Base-by-base conservation (phyloP, 768 basidiomycete species). In the Dacryopinax primogenitus region DNA sequence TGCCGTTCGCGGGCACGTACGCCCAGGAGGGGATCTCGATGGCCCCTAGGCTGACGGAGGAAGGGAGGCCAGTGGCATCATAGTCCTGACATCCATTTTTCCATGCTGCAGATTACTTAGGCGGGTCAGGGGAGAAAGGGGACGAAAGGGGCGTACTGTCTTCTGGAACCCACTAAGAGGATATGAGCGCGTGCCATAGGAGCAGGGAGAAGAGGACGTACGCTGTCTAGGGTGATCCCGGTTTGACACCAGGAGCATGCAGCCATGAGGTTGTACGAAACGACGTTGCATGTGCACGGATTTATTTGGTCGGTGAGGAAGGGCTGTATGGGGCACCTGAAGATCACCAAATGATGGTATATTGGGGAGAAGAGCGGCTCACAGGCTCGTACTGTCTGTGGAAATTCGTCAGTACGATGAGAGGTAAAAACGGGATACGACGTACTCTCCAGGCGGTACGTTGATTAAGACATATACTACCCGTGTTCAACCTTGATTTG, bases 181-280 rank as follows among this genome's bases (percentile, higher is more conserved):
- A n/a, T n/a, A n/a, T n/a, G 9, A 30, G 26, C 26, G 51, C 26
- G 23, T 26, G 15, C 11, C 15, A 11, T 4, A 30, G 23, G 4
- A 30, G 3, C 9, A 11, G 51, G 4, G 18, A 15, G 51, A 37
- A 37, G 18, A 9, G n/a, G 45, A 58, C 51, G 51, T 21, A 58
- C 51, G 51, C 32, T 58, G 32, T 39, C 30, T 15, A 34, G 26
- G 18, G 30, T 62, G 33, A 65, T 47, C 33, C 33, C 44, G 7
- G 33, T 21, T 30, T 65, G 65, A 36, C 65, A 65, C 65, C 65
- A 65, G 35, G 65, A 62, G 51, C 65, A 65, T 12, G 65, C 65
- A 26, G 65, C 65, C 65, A 65, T 65, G n/a, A 65, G 36, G 21
- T 58, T 62, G 65, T 65, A 65, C 13, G 61, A 30, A 30, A 65